Percentiles rank a stretch among this genome's conserved stretches.
phyloP scores from a whole-genome alignment of 345 rosid genomes.

The Brassica napus region Da-Ae NC_063442.1:1274501-1275000 shows the following conservation, averaged over 20 bases:
- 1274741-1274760: conserved; percentile 3
- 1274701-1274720: conserved; percentile 7
- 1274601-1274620: conserved; percentile 52
- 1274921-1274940: too few relatives aligned
- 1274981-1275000: neutral
- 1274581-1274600: conserved; percentile 40
- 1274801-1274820: neutral
- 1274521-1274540: conserved; percentile 92
- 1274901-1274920: neutral
- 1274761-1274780: conserved; percentile 26
- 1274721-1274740: conserved; percentile 9
- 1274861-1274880: neutral
- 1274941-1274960: too few relatives aligned
- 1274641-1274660: neutral
- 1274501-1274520: conserved; percentile 91
- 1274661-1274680: too few relatives aligned
- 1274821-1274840: conserved; percentile 23
- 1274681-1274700: neutral
- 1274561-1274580: conserved; percentile 66
- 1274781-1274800: neutral
- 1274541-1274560: conserved; percentile 80
- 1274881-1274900: neutral
- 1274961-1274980: too few relatives aligned
- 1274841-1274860: conserved; percentile 12
- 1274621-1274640: conserved; percentile 57